Evolutionary conservation across 306 rosid genomes (phyloP).

Genomic region (Morella rubra): DNA sequence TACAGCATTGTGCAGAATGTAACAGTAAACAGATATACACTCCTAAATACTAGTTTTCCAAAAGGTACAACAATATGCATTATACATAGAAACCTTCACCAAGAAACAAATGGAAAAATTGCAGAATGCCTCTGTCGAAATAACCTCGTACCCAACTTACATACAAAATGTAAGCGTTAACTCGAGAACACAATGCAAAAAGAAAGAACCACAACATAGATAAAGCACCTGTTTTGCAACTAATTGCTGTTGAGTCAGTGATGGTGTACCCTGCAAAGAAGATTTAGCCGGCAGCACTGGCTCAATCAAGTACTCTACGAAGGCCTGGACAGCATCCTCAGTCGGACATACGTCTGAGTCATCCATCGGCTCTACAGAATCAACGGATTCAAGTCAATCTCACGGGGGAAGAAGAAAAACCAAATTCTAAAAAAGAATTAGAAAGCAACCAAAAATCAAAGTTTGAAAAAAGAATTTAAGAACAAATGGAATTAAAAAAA

Average conservation of each 20-base stretch:
- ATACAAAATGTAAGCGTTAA: not conserved
- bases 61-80: too few species aligned
- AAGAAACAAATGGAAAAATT: not conserved
- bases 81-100: not conserved
- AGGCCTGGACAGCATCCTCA: conserved; percentile 62
- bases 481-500: too few species aligned
- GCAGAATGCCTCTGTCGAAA: not conserved
- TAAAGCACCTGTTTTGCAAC: conserved; percentile 71
- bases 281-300: conserved; percentile 63
- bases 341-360: conserved; percentile 51
- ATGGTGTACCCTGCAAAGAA: conserved; percentile 42
- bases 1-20: not conserved
- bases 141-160: not conserved
- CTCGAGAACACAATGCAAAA: not conserved
- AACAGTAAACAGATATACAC: not conserved
- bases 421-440: too few species aligned
- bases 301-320: conserved; percentile 58
- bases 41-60: too few species aligned
- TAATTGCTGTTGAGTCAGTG: conserved; percentile 38
- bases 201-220: not conserved
- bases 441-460: too few species aligned
- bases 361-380: conserved; percentile 36
- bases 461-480: too few species aligned
- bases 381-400: not conserved
- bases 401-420: too few species aligned